phyloP scores from a whole-genome alignment of 306 rosid genomes.

The Trifolium pratense region DNA sequence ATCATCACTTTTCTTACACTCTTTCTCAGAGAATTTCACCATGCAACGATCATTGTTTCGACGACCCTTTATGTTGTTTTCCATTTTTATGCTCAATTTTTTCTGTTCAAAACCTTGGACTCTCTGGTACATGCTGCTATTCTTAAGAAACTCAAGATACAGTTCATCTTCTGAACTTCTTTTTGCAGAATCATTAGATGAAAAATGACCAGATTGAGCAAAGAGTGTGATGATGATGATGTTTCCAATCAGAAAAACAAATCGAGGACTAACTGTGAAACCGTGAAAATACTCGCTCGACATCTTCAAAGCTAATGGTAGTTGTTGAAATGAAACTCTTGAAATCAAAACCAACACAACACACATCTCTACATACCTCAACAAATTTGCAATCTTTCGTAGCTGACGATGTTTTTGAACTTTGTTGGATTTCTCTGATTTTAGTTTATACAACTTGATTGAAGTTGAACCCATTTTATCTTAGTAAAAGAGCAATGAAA shows the following conservation, averaged over 20 bases:
- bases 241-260: conserved; percentile 79
- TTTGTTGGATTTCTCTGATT: conserved; percentile 59
- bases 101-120: neutral
- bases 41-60: neutral
- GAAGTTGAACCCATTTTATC: conserved; percentile 69
- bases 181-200: conserved; percentile 38
- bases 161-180: conserved; percentile 46
- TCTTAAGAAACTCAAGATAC: conserved; percentile 64
- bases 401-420: conserved; percentile 53
- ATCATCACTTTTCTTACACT: conserved; percentile 1
- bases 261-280: conserved; percentile 55
- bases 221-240: conserved; percentile 66
- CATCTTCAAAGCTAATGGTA: conserved; percentile 64
- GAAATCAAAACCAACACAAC: conserved; percentile 67
- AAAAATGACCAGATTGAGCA: conserved; percentile 66
- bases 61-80: neutral
- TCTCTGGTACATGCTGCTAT: conserved; percentile 46
- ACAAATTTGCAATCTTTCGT: conserved; percentile 55
- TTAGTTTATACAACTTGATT: conserved; percentile 48
- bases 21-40: neutral
- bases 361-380: conserved; percentile 60
- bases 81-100: neutral
- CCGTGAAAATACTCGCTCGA: conserved; percentile 57
- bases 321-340: conserved; percentile 56
- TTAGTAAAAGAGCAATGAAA: neutral